Percentiles rank a stretch among this genome's conserved stretches.
Evolutionary conservation across 1,284 basidiomycete species (phyloP).

Genomic region (Microbotryum intermedium): DNA sequence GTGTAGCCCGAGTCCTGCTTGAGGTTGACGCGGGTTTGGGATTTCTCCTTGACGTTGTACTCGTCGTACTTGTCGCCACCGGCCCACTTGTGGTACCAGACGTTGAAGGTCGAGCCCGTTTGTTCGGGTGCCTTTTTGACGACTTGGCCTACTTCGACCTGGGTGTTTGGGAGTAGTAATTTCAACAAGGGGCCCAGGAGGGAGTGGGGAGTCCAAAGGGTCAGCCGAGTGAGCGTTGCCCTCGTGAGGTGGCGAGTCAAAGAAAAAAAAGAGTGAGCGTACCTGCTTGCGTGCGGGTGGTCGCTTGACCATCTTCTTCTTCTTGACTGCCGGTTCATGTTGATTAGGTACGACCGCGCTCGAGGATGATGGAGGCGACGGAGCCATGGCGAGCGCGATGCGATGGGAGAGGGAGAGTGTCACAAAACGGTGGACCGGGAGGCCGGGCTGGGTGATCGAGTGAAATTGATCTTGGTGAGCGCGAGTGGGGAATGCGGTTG

Average conservation of each 20-base stretch:
- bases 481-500: too few species aligned
- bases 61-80: constrained; percentile 88
- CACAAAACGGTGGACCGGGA: too few species aligned
- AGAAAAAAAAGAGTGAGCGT: neutral
- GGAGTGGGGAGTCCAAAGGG: too few species aligned
- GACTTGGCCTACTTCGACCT: constrained; percentile 79
- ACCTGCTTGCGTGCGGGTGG: constrained; percentile 36
- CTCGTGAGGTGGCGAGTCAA: neutral
- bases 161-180: constrained; percentile 33
- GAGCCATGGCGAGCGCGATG: too few species aligned
- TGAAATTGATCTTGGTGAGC: too few species aligned
- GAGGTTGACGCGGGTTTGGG: constrained; percentile 81
- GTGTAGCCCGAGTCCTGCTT: constrained; percentile 85
- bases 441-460: too few species aligned
- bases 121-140: constrained; percentile 79
- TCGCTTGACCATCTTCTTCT: constrained; percentile 34
- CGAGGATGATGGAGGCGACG: too few species aligned
- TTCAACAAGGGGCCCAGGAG: neutral
- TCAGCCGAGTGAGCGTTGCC: neutral
- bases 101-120: constrained; percentile 65
- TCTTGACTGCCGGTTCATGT: neutral
- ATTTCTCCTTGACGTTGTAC: constrained; percentile 83
- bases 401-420: too few species aligned
- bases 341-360: too few species aligned
- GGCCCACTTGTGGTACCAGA: constrained; percentile 97